Conservation (phyloP, 306 rosid species). For the Geum urbanum region DNA sequence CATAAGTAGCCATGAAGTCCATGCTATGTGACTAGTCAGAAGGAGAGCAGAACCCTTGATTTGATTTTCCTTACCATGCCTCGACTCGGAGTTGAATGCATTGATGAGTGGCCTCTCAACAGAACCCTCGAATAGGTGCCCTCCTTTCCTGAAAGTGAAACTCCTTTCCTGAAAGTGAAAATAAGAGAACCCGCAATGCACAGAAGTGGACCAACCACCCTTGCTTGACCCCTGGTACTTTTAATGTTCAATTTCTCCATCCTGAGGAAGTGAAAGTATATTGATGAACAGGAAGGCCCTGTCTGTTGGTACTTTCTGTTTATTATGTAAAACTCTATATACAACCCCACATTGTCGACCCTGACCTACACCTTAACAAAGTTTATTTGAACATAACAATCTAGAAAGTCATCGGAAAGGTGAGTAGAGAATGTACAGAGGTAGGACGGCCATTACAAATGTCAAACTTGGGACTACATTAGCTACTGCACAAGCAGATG, state of each 20-base stretch:
- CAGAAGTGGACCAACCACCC: constrained; percentile 32
- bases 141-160: constrained; percentile 37
- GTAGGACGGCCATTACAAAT: constrained; percentile 23
- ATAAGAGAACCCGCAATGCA: constrained; percentile 37
- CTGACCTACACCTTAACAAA: not conserved
- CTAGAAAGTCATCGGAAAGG: not conserved
- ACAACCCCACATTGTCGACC: not conserved
- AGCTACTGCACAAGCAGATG: constrained; percentile 27
- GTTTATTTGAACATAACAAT: not conserved
- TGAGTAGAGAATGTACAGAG: constrained; percentile 14
- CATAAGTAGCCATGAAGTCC: constrained; percentile 37
- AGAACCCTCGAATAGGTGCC: constrained; percentile 10
- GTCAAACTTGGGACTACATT: constrained; percentile 35
- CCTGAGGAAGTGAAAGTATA: constrained; percentile 8
- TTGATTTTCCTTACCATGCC: constrained; percentile 23
- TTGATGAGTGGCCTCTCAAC: constrained; percentile 23
- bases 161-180: constrained; percentile 37
- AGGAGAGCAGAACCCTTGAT: constrained; percentile 38
- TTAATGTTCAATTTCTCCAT: constrained; percentile 38
- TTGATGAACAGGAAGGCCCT: not conserved
- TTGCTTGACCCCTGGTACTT: constrained; percentile 25
- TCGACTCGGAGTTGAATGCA: not conserved
- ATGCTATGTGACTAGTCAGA: constrained; percentile 25
- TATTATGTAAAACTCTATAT: not conserved
- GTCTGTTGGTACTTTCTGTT: not conserved